Conservation (phyloP, 2,329 filamentous ascomycete genomes). For the Dactylellina cionopaga region DNA sequence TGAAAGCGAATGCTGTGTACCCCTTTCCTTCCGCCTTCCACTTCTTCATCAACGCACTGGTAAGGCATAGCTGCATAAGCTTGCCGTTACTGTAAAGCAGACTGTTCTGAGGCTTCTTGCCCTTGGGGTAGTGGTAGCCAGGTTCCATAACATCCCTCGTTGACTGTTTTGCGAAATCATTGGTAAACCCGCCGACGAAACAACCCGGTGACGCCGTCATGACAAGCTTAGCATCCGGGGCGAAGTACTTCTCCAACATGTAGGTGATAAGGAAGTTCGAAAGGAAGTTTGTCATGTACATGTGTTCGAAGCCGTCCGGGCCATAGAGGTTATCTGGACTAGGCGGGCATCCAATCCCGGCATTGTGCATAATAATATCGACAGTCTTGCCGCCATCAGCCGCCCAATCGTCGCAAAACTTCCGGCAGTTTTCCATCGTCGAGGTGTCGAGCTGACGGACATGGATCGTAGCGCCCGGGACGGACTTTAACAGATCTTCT, state of each 20-base stretch:
- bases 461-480: slow-evolving; percentile 29
- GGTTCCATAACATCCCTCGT: slow-evolving; percentile 16
- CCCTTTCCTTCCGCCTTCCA: slow-evolving; percentile 36
- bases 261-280: slow-evolving; percentile 45
- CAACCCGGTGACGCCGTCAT: slow-evolving; percentile 43
- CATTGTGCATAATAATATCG: slow-evolving; percentile 50
- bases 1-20: slow-evolving; percentile 29
- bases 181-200: slow-evolving; percentile 16
- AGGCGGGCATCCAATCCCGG: slow-evolving; percentile 39
- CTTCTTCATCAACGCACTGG: slow-evolving; percentile 30
- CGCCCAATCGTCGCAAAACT: slow-evolving; percentile 44
- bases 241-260: slow-evolving; percentile 34
- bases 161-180: slow-evolving; percentile 19
- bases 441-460: slow-evolving; percentile 38
- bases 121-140: slow-evolving; percentile 31
- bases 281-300: slow-evolving; percentile 50
- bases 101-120: slow-evolving; percentile 16
- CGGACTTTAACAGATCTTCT: slow-evolving; percentile 32
- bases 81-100: slow-evolving; percentile 31
- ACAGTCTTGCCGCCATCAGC: slow-evolving; percentile 39
- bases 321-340: slow-evolving; percentile 6
- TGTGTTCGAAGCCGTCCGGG: slow-evolving; percentile 37
- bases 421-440: slow-evolving; percentile 31
- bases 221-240: slow-evolving; percentile 33
- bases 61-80: slow-evolving; percentile 36